Evolutionary conservation across 2,329 filamentous ascomycete species (phyloP).

Genomic region (Phyllosticta citrichinensis): DNA sequence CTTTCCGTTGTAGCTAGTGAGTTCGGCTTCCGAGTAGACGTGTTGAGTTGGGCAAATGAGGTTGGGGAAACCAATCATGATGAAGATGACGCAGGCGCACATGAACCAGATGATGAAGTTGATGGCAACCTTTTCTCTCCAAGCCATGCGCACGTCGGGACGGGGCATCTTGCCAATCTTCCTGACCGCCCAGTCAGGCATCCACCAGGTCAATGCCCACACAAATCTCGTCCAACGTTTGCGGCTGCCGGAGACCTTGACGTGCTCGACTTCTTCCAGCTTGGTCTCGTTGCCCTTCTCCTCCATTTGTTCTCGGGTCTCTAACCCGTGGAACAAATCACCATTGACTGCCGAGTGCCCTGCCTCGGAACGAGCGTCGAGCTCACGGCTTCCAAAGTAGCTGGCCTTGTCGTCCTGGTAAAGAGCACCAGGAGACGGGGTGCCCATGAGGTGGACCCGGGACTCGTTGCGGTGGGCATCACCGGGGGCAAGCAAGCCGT

Average conservation of each 20-base stretch:
- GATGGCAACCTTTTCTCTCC: slow-evolving; percentile 96
- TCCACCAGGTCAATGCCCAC: slow-evolving; percentile 72
- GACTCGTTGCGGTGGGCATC: slow-evolving; percentile 43
- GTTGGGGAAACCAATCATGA: slow-evolving; percentile 78
- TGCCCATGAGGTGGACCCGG: slow-evolving; percentile 44
- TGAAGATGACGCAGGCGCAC: slow-evolving; percentile 70
- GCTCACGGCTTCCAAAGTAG: slow-evolving; percentile 72
- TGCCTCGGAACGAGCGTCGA: slow-evolving; percentile 82
- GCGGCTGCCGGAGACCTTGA: slow-evolving; percentile 64
- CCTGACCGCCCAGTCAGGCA: slow-evolving; percentile 76
- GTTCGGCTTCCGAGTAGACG: slow-evolving; percentile 70
- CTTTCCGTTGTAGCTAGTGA: slow-evolving; percentile 65
- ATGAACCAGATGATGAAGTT: slow-evolving; percentile 93
- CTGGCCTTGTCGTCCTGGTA: slow-evolving; percentile 68
- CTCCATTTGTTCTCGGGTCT: slow-evolving; percentile 87
- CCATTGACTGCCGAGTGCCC: slow-evolving; percentile 84
- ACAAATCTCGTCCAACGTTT: slow-evolving; percentile 87
- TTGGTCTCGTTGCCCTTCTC: slow-evolving; percentile 90
- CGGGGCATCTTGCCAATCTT: slow-evolving; percentile 75
- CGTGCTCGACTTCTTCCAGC: slow-evolving; percentile 82
- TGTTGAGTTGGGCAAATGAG: slow-evolving; percentile 87
- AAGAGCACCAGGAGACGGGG: slow-evolving; percentile 47
- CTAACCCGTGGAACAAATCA: slow-evolving; percentile 96
- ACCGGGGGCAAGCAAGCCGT: slow-evolving; percentile 48
- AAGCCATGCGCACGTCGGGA: slow-evolving; percentile 84